phyloP scores from a whole-genome alignment of 2,329 filamentous ascomycete genomes.

The Conoideocrella luteorostrata region DNA sequence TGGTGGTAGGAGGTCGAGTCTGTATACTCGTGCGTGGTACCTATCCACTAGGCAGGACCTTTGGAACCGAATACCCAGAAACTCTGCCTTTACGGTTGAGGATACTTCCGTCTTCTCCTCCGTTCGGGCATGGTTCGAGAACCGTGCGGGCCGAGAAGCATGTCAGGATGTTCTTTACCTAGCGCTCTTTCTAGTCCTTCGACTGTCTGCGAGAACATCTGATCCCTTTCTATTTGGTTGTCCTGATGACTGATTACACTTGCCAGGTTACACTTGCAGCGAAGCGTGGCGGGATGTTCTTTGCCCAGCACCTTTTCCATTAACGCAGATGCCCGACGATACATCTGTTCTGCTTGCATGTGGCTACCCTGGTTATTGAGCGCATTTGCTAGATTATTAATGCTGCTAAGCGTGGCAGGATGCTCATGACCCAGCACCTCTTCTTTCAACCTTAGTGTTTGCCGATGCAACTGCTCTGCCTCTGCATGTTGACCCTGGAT shows the following conservation, averaged over 20 bases:
- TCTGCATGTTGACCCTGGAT: neutral
- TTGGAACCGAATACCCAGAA: too few relatives aligned
- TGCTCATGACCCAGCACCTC: conserved; percentile 3
- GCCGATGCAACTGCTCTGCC: neutral
- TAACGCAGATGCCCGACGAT: neutral
- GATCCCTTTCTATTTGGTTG: too few relatives aligned
- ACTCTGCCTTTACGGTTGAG: too few relatives aligned
- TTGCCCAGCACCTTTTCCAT: neutral
- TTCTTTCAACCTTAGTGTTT: neutral
- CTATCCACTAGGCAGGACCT: too few relatives aligned
- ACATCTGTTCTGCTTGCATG: neutral
- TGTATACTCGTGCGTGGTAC: too few relatives aligned
- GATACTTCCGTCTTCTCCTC: too few relatives aligned
- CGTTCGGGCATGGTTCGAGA: too few relatives aligned
- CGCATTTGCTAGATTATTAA: neutral
- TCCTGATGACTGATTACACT: neutral
- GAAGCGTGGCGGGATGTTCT: neutral
- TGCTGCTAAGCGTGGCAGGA: neutral
- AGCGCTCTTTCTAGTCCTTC: too few relatives aligned
- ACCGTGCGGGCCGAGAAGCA: too few relatives aligned
- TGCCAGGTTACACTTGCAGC: neutral
- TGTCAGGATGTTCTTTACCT: too few relatives aligned
- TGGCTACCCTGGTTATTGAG: neutral
- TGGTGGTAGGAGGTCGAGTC: too few relatives aligned
- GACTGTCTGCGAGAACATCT: too few relatives aligned